phyloP scores from a whole-genome alignment of 805 yeast genomes.

The Lachancea sp. region DNA sequence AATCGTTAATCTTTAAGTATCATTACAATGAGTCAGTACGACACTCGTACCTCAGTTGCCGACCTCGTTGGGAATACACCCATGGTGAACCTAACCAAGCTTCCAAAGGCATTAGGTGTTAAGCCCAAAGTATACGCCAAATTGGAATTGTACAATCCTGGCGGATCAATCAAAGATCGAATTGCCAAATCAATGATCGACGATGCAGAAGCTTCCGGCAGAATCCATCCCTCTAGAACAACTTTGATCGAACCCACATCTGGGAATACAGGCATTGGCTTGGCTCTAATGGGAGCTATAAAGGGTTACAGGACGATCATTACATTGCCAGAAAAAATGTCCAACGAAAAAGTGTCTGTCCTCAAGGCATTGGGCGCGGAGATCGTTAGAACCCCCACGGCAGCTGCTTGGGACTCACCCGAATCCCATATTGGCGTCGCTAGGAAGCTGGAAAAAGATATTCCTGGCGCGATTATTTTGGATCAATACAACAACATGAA shows the following conservation, averaged over 20 bases:
- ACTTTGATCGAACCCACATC: constrained; percentile 86
- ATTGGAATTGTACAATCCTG: constrained; percentile 78
- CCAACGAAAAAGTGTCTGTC: constrained; percentile 83
- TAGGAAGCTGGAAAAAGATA: constrained; percentile 67
- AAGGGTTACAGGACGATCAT: constrained; percentile 82
- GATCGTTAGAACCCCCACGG: constrained; percentile 85
- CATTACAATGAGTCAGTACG: constrained; percentile 7
- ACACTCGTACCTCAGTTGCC: constrained; percentile 35
- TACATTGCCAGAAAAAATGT: constrained; percentile 87
- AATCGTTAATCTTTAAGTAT: too few relatives aligned
- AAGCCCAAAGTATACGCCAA: constrained; percentile 68
- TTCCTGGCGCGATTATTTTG: constrained; percentile 75
- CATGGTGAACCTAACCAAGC: constrained; percentile 61
- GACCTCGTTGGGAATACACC: constrained; percentile 87
- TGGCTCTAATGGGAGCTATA: constrained; percentile 81
- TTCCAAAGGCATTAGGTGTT: constrained; percentile 71
- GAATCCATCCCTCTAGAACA: constrained; percentile 70
- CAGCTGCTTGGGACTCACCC: constrained; percentile 89
- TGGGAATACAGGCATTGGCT: constrained; percentile 88
- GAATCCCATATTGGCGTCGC: constrained; percentile 91
- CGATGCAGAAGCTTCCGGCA: constrained; percentile 72
- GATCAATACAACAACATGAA: constrained; percentile 76
- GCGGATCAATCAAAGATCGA: constrained; percentile 86
- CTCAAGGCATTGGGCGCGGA: constrained; percentile 87
- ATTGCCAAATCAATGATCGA: constrained; percentile 83